Evolutionary conservation across 2,329 filamentous ascomycete species (phyloP).

Genomic region (Colletotrichum aenigma): DNA sequence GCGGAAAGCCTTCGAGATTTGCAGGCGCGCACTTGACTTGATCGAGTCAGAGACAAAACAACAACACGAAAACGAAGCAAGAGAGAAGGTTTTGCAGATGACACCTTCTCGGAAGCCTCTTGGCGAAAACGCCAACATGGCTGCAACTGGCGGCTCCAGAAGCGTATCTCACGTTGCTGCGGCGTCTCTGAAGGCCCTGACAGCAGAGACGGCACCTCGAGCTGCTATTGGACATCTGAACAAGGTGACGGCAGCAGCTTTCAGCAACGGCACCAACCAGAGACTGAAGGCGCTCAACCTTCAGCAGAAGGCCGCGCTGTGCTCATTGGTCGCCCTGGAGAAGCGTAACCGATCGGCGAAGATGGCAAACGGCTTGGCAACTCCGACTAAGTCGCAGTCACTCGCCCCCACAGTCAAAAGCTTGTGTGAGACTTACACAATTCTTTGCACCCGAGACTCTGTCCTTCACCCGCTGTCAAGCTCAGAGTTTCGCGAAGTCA

Average conservation of each 20-base stretch:
- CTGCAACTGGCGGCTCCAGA: conserved; percentile 42
- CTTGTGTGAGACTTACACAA: conserved; percentile 82
- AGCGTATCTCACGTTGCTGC: conserved; percentile 53
- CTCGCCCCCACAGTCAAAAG: conserved; percentile 81
- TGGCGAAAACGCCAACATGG: conserved; percentile 80
- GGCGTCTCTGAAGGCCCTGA: conserved; percentile 65
- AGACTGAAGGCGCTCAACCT: conserved; percentile 87
- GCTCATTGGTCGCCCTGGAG: conserved; percentile 86
- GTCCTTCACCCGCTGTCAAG: conserved; percentile 86
- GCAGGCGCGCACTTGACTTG: conserved; percentile 85
- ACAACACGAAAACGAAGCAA: conserved; percentile 69
- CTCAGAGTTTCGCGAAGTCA: conserved; percentile 93
- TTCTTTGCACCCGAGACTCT: conserved; percentile 85
- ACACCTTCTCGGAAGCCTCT: conserved; percentile 79
- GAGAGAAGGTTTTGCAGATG: conserved; percentile 60
- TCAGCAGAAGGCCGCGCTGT: conserved; percentile 95
- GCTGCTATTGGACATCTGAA: conserved; percentile 91
- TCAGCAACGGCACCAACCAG: conserved; percentile 86
- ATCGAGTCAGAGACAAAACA: conserved; percentile 83
- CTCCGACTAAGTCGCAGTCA: conserved; percentile 66
- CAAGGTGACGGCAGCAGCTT: conserved; percentile 86
- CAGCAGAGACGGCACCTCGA: conserved; percentile 80
- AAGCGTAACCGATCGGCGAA: conserved; percentile 67
- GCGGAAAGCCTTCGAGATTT: conserved; percentile 94
- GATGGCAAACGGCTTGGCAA: conserved; percentile 42